A percentile compares a stretch with the other conserved stretches of the same genome.
Evolutionary conservation across 2,329 filamentous ascomycete genomes (phyloP).

Genomic region (Aspergillus carbonarius): DNA sequence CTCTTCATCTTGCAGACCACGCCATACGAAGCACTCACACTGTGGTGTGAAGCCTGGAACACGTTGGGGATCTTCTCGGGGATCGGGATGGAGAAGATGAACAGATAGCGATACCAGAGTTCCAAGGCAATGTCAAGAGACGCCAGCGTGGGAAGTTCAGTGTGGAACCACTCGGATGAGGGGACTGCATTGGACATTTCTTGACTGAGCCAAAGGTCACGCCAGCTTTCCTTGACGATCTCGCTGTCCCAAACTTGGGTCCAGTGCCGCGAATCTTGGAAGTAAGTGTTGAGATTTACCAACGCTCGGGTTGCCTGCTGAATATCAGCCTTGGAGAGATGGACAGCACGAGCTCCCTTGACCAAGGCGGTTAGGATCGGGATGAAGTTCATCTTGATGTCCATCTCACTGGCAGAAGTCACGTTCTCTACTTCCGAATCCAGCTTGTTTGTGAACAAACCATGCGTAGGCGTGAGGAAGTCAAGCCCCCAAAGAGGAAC

Average conservation of each 20-base stretch:
- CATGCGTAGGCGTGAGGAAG: slow-evolving; percentile 53
- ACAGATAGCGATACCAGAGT: slow-evolving; percentile 46
- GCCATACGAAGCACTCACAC: slow-evolving; percentile 60
- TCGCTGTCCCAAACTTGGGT: slow-evolving; percentile 50
- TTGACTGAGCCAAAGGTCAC: slow-evolving; percentile 49
- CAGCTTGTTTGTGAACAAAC: slow-evolving; percentile 55
- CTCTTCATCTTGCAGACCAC: slow-evolving; percentile 63
- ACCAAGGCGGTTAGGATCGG: slow-evolving; percentile 53
- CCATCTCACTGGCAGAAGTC: slow-evolving; percentile 44
- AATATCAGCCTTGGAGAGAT: slow-evolving; percentile 45
- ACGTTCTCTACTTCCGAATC: slow-evolving; percentile 53
- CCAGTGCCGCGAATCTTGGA: slow-evolving; percentile 50
- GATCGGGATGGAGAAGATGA: slow-evolving; percentile 59
- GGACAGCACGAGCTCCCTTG: slow-evolving; percentile 49
- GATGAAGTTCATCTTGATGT: slow-evolving; percentile 56
- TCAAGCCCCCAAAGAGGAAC: slow-evolving; percentile 58
- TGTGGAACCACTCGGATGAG: slow-evolving; percentile 38
- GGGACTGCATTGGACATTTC: slow-evolving; percentile 42
- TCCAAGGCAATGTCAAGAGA: slow-evolving; percentile 40
- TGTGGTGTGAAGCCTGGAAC: slow-evolving; percentile 64
- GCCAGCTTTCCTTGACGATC: slow-evolving; percentile 47
- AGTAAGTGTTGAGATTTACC: slow-evolving; percentile 52
- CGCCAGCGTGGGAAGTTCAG: slow-evolving; percentile 39
- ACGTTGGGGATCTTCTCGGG: slow-evolving; percentile 58
- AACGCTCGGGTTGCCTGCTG: slow-evolving; percentile 50